Base-by-base conservation (phyloP, 2,329 filamentous ascomycete species). In the Claviceps sp. region DNA sequence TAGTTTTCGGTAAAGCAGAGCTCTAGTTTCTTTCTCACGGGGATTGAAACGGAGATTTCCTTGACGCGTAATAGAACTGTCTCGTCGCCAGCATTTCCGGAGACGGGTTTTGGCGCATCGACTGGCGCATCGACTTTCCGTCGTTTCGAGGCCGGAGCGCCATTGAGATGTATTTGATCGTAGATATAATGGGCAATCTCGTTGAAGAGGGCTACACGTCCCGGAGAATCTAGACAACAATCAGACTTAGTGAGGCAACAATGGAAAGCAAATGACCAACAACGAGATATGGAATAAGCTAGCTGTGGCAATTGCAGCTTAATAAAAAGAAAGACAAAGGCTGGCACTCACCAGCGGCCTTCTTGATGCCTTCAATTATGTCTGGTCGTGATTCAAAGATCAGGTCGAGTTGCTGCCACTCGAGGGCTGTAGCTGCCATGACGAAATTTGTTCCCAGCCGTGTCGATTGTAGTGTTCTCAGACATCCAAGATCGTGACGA, bases 11-110 rank as follows among this genome's bases (percentile, higher is more conserved):
- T 85, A 55, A 85, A 77, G 63, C 78, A 81, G 8, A 85, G 63
- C 56, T 80, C 78, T 57, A 80, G 80, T 64, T 85, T 86, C 66
- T 85, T 86, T 55, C 82, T 72, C 66, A 82, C 79, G 0, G 82
- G 82, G 4, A 83, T 72, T 1, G 79, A 77, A n/a, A 85, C 71
- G 0, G 80, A 85, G 20, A 85, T 80, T 45, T 84, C 82, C 63
- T 80, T 82, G 53, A 85, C 71, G 56, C 77, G 77, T 17, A 84
- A 68, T 26, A 83, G 64, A 0, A 83, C 66, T 6, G 70, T 59
- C 57, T 83, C 79, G 5, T 69, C 66, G 1, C 69, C 68, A 0
- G 75, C 70, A 48, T 71, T 70, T 23, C 45, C 52, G 1, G 17
- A 16, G 3, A 0, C 29, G 6, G 62, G 37, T 61, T 58, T 57